phyloP scores from a whole-genome alignment of 805 yeast species.

The Ogataea ramenticola region DNA sequence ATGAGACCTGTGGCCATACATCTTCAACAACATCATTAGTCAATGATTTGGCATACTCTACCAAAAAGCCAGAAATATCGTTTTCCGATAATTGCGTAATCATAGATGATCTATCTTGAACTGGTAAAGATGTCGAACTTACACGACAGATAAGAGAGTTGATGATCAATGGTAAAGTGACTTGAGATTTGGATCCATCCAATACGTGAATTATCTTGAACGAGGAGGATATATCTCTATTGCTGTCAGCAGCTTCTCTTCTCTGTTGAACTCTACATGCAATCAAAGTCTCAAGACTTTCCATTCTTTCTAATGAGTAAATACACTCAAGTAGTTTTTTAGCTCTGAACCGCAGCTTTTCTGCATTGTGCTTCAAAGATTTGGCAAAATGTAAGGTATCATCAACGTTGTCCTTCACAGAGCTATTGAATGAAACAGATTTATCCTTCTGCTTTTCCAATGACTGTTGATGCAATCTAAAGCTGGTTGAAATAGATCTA shows the following conservation, averaged over 20 bases:
- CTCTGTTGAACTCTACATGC: conserved; percentile 20
- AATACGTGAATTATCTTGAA: conserved; percentile 66
- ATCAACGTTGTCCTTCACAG: not conserved
- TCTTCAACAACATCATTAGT: conserved; percentile 79
- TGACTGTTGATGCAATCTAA: conserved; percentile 2
- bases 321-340: conserved; percentile 58
- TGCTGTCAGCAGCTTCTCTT: conserved; percentile 4
- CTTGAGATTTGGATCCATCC: conserved; percentile 77
- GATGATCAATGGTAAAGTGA: conserved; percentile 63
- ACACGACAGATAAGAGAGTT: conserved; percentile 45
- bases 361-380: conserved; percentile 39
- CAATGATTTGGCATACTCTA: conserved; percentile 54
- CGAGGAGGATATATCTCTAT: conserved; percentile 22
- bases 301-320: conserved; percentile 62
- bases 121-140: conserved; percentile 21
- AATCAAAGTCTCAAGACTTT: conserved; percentile 63
- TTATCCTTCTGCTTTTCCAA: conserved; percentile 9
- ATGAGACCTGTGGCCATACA: conserved; percentile 52
- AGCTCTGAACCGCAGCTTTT: conserved; percentile 62
- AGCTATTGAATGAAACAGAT: not conserved
- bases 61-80: conserved; percentile 44
- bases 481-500: not conserved
- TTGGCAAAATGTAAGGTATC: conserved; percentile 12
- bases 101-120: conserved; percentile 36
- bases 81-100: conserved; percentile 38